phyloP scores from a whole-genome alignment of 805 yeast genomes.

The Myxozyma udenii region DNA sequence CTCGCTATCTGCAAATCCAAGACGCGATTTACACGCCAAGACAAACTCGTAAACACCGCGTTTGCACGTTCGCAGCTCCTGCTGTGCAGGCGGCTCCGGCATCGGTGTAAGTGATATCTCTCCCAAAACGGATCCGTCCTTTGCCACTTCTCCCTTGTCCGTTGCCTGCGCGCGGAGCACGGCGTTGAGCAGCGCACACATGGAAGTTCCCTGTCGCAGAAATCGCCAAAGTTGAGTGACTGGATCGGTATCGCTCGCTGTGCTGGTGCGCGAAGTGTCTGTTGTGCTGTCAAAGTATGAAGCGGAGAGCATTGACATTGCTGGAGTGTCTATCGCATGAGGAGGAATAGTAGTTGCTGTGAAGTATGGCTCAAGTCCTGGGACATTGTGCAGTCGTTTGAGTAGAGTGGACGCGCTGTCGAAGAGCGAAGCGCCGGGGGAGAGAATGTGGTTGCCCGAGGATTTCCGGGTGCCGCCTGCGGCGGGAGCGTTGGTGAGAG shows the following conservation, averaged over 20 bases:
- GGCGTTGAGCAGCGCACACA: slow-evolving; percentile 77
- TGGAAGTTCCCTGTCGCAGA: slow-evolving; percentile 87
- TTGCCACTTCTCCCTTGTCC: background rate
- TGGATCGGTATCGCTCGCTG: slow-evolving; percentile 69
- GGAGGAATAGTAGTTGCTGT: slow-evolving; percentile 21
- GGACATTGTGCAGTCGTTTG: slow-evolving; percentile 30
- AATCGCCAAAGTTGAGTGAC: slow-evolving; percentile 86
- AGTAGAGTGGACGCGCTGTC: slow-evolving; percentile 32
- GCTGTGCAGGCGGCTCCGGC: slow-evolving; percentile 53
- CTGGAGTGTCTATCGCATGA: slow-evolving; percentile 23
- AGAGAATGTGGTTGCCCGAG: background rate
- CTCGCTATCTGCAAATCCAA: slow-evolving; percentile 67
- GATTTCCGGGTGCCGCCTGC: background rate
- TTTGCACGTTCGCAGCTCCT: slow-evolving; percentile 80
- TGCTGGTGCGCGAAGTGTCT: slow-evolving; percentile 51
- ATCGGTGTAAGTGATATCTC: slow-evolving; percentile 34
- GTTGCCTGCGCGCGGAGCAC: slow-evolving; percentile 39
- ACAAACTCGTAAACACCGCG: slow-evolving; percentile 87
- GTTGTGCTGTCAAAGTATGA: slow-evolving; percentile 52
- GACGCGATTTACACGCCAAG: slow-evolving; percentile 74
- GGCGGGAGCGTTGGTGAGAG: background rate
- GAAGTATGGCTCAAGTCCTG: slow-evolving; percentile 26
- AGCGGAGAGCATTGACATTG: slow-evolving; percentile 23
- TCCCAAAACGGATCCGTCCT: background rate
- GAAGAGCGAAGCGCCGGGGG: slow-evolving; percentile 31